Base-by-base conservation (phyloP, 225 moss, liverwort and hornwort species). In the Takakia lepidozioides region DNA sequence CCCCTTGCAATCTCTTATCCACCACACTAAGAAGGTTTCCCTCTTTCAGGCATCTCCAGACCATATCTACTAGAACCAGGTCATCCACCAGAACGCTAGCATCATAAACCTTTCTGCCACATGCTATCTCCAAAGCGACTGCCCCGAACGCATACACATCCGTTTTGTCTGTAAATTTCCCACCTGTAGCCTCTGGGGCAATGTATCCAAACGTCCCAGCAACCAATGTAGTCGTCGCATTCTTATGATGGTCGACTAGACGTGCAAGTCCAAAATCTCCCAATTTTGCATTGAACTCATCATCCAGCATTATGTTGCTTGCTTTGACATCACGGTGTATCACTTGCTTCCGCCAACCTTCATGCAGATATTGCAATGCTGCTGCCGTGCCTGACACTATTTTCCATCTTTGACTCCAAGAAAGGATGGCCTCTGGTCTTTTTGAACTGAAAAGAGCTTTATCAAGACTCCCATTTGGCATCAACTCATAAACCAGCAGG, bases 191-290 rank as follows among this genome's bases (percentile, higher is more conserved):
- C 43, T 80, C 76, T 0, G 67, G 73, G 5, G 80, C 73, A 0
- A 84, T 52, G 63, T 65, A 80, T 1, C 83, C 76, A 8, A 27
- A 65, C 0, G 73, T 83, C 1, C 76, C 86, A 1, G 73, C 86
- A n/a, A 69, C 55, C 44, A 70, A 4, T 6, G 73, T 75, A 5
- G 76, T 76, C 2, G 52, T 52, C 0, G 68, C 65, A 13, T 28
- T 3, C 65, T 66, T 73, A 27, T 59, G 40, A 34, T 86, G 83
- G 41, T 80, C 76, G 29, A 69, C 57, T 1, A 70, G 50, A 30
- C 72, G 61, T 1, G 76, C 80, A 0, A 80, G 80, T 1, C 80
- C 84, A 7, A 84, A 84, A 42, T 84, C 84, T 19, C 84, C 80
- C 3, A 84, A 37, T 22, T 73, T 75, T 0, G 86, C 68, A 1